A percentile compares a stretch with the other conserved stretches of the same genome.
phyloP scores from a whole-genome alignment of 2,329 filamentous ascomycete species.

The Exserohilum turcica region DNA sequence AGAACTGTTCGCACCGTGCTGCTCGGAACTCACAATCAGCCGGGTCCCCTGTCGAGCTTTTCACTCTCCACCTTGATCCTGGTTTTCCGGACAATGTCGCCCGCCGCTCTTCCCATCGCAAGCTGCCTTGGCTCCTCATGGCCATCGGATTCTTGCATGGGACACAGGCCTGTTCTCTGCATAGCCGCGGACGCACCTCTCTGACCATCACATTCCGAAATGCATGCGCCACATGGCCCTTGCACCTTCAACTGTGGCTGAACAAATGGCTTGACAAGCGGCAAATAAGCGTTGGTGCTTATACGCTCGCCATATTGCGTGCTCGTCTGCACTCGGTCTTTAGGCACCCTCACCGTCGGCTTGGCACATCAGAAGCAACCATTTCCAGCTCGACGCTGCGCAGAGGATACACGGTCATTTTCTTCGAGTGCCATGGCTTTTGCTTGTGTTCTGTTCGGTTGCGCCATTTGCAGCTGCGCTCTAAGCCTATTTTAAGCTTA shows the following conservation, averaged over 20 bases:
- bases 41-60: background rate
- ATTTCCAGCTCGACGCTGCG: no score
- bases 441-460: no score
- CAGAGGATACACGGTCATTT: no score
- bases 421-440: background rate
- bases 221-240: background rate
- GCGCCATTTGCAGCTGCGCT: no score
- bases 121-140: background rate
- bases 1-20: constrained; percentile 2
- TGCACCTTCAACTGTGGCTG: background rate
- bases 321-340: background rate
- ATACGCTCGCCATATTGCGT: constrained; percentile 7
- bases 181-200: background rate
- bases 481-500: no score
- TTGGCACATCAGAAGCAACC: background rate
- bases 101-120: background rate
- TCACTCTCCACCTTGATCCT: background rate
- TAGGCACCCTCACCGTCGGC: background rate
- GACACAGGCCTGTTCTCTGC: background rate
- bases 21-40: background rate
- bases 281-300: background rate
- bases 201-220: constrained; percentile 1
- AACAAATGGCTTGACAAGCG: background rate
- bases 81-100: background rate
- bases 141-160: background rate